Percentiles rank a stretch among this genome's conserved stretches.
Evolutionary conservation across 2,329 filamentous ascomycete genomes (phyloP).

Genomic region (Aspergillus fijiensis): DNA sequence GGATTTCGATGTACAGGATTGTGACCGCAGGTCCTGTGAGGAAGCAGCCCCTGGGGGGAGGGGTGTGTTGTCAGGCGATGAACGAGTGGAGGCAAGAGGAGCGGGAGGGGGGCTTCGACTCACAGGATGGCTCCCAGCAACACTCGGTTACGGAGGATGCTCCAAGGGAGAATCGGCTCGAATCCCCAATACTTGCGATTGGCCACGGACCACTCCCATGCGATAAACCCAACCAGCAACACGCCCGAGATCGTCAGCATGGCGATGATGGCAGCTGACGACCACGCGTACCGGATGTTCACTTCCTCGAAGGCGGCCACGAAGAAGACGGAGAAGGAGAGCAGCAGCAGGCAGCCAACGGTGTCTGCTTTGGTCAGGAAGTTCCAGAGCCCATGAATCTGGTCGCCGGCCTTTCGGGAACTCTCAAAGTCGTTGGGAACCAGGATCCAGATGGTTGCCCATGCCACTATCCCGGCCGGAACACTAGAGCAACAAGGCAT

Average conservation of each 20-base stretch:
- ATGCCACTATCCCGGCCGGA: conserved; percentile 15
- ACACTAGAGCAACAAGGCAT: conserved; percentile 5
- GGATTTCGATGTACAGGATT: conserved; percentile 21
- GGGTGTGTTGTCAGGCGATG: background rate
- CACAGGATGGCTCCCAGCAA: conserved; percentile 18
- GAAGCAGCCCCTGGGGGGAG: conserved; percentile 12
- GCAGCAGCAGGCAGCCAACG: conserved; percentile 52
- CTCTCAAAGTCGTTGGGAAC: conserved; percentile 14
- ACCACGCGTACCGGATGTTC: conserved; percentile 55
- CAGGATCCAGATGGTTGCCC: conserved; percentile 8
- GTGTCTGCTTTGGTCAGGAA: conserved; percentile 46
- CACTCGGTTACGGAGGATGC: conserved; percentile 13
- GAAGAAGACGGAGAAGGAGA: conserved; percentile 54
- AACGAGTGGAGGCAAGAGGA: background rate
- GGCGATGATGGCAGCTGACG: conserved; percentile 51
- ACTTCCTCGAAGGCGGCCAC: conserved; percentile 60
- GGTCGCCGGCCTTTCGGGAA: too few relatives aligned
- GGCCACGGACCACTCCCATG: conserved; percentile 17
- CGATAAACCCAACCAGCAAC: conserved; percentile 14
- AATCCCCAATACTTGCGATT: background rate
- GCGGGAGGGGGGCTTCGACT: background rate
- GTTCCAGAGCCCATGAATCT: background rate
- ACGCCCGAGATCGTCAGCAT: conserved; percentile 51
- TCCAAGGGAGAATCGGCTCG: conserved; percentile 21
- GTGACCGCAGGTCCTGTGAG: conserved; percentile 21